Percentiles rank a stretch among this genome's conserved stretches.
Conservation (phyloP, 306 rosid genomes). For the Ochetophila trinervis region DNA sequence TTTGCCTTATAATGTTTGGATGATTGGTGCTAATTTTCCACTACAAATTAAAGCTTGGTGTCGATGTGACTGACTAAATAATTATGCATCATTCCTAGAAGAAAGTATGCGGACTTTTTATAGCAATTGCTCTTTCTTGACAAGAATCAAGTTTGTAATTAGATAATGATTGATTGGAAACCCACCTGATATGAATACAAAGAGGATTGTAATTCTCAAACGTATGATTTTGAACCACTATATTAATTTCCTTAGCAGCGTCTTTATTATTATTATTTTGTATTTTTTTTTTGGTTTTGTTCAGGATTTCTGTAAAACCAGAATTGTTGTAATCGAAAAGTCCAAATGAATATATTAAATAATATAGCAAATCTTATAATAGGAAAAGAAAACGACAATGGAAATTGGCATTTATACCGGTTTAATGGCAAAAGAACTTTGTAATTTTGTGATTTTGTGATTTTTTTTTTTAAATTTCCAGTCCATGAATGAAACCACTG, state of each 20-base stretch:
- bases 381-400: too few species aligned
- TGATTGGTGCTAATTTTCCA: slow-evolving; percentile 37
- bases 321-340: too few species aligned
- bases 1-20: slow-evolving; percentile 31
- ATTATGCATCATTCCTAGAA: slow-evolving; percentile 12
- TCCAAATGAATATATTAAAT: too few species aligned
- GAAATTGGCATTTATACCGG: too few species aligned
- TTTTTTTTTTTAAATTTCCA: not conserved
- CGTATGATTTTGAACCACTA: not conserved
- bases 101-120: not conserved
- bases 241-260: not conserved
- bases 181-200: not conserved
- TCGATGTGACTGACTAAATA: slow-evolving; percentile 27
- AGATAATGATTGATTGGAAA: not conserved
- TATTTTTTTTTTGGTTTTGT: not conserved
- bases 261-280: too few species aligned
- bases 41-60: slow-evolving; percentile 24
- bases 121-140: slow-evolving; percentile 7
- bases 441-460: not conserved
- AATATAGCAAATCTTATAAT: too few species aligned
- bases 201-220: too few species aligned
- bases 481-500: slow-evolving; percentile 15
- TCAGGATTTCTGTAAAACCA: not conserved
- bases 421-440: not conserved
- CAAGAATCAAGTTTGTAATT: not conserved